Base-by-base conservation (phyloP, 2,329 filamentous ascomycete species). In the Aspergillus sp. region DNA sequence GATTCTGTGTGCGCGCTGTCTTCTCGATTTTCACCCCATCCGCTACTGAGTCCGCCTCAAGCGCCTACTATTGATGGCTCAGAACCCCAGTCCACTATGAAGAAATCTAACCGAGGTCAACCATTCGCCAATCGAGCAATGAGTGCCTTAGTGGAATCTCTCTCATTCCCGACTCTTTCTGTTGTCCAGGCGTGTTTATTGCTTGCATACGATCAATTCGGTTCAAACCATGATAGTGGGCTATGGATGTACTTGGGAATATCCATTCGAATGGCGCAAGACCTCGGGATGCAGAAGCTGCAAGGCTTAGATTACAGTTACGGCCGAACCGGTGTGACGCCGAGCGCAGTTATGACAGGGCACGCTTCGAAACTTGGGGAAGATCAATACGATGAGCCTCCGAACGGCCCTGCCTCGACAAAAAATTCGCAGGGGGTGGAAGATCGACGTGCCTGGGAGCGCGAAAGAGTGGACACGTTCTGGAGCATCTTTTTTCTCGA, bases 221-320 rank as follows among this genome's bases (percentile, higher is more conserved):
- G 91, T 1, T 90, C 90, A 11, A 90, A 91, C 63, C 90, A 93
- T 66, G 92, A 96, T 68, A 96, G 91, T 70, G 90, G 91, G 0
- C 75, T 96, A 6, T 96, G 92, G 91, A 96, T 96, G 91, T 96
- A 96, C 69, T 80, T 96, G 1, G 92, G 91, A 0, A 87, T 93
- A 52, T 88, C 91, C 0, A 96, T 96, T 59, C 87, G 91, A 4
- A 90, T 92, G 86, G 88, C 88, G 0, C 84, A 90, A 59, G 89
- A 92, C 68, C 75, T 96, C 9, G 91, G 92, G 0, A 80, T 96
- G 62, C 90, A 93, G 64, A 96, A 92, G 62, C 81, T 90, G 15
- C 88, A 93, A 62, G 91, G 91, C 0, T 81, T 96, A 41, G 82
- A 78, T 58, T 81, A 83, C 55, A 81, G 80, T 59, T 77, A 77